phyloP scores from a whole-genome alignment of 2,329 filamentous ascomycete genomes.

The Aspergillus sp. region DNA sequence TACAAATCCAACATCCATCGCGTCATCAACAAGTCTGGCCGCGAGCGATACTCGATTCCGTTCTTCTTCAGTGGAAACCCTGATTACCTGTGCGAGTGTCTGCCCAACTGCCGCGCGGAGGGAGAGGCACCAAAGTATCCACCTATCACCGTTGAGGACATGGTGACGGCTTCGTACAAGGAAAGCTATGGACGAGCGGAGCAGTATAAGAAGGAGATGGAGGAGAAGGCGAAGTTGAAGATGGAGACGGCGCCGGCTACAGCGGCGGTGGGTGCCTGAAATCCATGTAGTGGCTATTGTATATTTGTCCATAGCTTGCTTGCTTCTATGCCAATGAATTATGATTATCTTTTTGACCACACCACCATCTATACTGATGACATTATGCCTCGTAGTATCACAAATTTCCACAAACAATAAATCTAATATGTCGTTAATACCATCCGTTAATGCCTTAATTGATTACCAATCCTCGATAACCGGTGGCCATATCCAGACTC shows the following conservation, averaged over 20 bases:
- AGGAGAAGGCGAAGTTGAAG: conserved; percentile 16
- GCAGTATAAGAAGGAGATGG: conserved; percentile 42
- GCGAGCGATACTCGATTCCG: conserved; percentile 45
- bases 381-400: neutral
- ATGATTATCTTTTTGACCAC: neutral
- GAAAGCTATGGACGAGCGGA: conserved; percentile 49
- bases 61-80: conserved; percentile 51
- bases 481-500: neutral
- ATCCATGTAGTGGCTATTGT: neutral
- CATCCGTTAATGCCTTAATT: no score
- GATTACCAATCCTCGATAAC: neutral
- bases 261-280: conserved; percentile 21
- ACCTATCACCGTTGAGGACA: conserved; percentile 47
- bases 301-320: neutral
- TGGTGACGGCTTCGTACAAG: conserved; percentile 44
- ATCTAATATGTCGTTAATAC: no score
- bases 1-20: conserved; percentile 48
- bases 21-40: conserved; percentile 45
- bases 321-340: neutral
- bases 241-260: conserved; percentile 11
- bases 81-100: conserved; percentile 46
- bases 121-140: conserved; percentile 44
- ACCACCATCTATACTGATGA: neutral
- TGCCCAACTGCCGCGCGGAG: conserved; percentile 44
- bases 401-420: no score